These are phyloP conservation scores for Pseudogymnoascus sp. DNA, from an alignment of 2,329 filamentous ascomycete species.

Conservation along the genomic window DNA sequence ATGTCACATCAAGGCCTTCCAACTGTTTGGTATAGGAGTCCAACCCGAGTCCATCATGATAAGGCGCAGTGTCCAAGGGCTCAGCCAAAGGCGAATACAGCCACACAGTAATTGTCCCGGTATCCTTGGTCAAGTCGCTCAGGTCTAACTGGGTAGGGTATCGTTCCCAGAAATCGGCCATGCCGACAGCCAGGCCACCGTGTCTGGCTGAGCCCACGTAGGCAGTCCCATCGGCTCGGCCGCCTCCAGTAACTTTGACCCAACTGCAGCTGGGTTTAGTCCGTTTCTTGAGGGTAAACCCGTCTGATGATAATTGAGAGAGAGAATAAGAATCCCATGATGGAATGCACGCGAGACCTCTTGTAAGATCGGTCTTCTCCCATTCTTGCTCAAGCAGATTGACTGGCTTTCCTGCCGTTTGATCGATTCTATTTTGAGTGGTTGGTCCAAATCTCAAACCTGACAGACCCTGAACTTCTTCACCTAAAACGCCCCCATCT, in stretches of 20 bases:
- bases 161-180: constrained; percentile 58
- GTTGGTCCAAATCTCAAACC: constrained; percentile 11
- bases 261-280: constrained; percentile 50
- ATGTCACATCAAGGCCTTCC: constrained; percentile 55
- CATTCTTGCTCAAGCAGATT: constrained; percentile 3
- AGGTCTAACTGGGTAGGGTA: constrained; percentile 54
- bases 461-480: constrained; percentile 30
- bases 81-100: constrained; percentile 50
- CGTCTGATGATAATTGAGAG: constrained; percentile 51
- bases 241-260: constrained; percentile 51
- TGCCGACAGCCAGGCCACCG: constrained; percentile 52
- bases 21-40: constrained; percentile 51
- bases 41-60: constrained; percentile 50
- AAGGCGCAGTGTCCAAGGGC: constrained; percentile 50
- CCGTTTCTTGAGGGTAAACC: constrained; percentile 53
- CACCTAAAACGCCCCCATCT: constrained; percentile 29
- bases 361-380: constrained; percentile 7
- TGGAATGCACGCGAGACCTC: constrained; percentile 41
- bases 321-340: constrained; percentile 53
- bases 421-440: constrained; percentile 16
- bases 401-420: constrained; percentile 8
- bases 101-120: constrained; percentile 51
- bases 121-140: constrained; percentile 40
- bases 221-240: constrained; percentile 46
- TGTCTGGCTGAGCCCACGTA: constrained; percentile 50